Conservation (phyloP, 805 yeast genomes). For the Starmerella etchellsii region DNA sequence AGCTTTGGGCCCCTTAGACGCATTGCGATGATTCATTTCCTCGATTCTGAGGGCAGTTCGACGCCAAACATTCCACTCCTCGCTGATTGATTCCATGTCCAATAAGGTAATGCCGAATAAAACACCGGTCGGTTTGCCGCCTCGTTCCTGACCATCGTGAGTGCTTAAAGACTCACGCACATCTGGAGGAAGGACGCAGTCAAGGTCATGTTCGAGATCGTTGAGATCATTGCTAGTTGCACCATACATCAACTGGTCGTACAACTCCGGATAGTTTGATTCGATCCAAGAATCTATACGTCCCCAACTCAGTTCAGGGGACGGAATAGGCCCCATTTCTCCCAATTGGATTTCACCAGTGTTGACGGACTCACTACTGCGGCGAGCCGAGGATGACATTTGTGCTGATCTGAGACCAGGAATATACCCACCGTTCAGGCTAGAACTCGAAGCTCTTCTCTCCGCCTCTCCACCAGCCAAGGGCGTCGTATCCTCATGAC, state of each 20-base stretch:
- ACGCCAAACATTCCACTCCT: constrained; percentile 79
- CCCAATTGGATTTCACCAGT: constrained; percentile 30
- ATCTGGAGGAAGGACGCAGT: constrained; percentile 61
- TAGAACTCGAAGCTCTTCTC: constrained; percentile 10
- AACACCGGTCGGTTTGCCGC: constrained; percentile 65
- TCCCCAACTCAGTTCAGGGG: constrained; percentile 73
- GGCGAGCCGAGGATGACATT: constrained; percentile 20
- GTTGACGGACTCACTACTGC: constrained; percentile 1
- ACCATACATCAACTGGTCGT: constrained; percentile 61
- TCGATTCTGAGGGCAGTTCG: constrained; percentile 27
- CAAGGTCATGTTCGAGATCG: constrained; percentile 74
- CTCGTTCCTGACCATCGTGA: constrained; percentile 83
- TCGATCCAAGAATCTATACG: constrained; percentile 77
- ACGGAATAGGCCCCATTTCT: constrained; percentile 49
- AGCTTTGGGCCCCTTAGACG: background rate
- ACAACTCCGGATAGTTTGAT: constrained; percentile 66
- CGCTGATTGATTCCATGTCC: constrained; percentile 67
- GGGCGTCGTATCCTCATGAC: constrained; percentile 18
- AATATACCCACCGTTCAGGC: constrained; percentile 20
- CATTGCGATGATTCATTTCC: constrained; percentile 8
- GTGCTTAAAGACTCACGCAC: constrained; percentile 65
- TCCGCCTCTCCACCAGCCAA: constrained; percentile 11
- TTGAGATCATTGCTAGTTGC: constrained; percentile 69
- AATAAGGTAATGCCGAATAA: constrained; percentile 69
- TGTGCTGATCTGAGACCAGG: constrained; percentile 28